These are phyloP conservation scores for Stephanodiscus minutulus DNA, from an alignment of 108 stramenopile genomes.

Conservation along the genomic window DNA sequence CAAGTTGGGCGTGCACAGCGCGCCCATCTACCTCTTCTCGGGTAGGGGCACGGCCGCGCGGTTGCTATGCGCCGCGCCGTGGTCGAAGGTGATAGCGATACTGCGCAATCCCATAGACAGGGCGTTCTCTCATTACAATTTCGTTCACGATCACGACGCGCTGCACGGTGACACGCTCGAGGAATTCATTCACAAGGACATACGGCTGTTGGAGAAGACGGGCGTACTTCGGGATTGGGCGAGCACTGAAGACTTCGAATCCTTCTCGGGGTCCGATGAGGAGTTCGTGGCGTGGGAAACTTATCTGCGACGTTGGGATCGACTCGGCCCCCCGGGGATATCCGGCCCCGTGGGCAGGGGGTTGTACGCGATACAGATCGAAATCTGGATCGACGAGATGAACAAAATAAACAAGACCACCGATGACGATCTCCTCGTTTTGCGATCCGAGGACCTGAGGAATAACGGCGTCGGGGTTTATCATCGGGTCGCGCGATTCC, in stretches of 20 bases:
- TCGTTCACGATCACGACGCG: background rate
- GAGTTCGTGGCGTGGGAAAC: slow-evolving; percentile 24
- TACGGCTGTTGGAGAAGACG: slow-evolving; percentile 7
- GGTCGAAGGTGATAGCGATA: slow-evolving; percentile 30
- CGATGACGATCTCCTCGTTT: slow-evolving; percentile 12
- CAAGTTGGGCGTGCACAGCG: slow-evolving; percentile 23
- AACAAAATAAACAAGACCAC: slow-evolving; percentile 14
- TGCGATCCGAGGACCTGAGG: slow-evolving; percentile 23
- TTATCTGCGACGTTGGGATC: background rate
- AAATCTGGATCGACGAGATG: slow-evolving; percentile 32
- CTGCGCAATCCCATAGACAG: slow-evolving; percentile 26
- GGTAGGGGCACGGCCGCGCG: slow-evolving; percentile 15
- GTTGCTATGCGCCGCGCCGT: slow-evolving; percentile 27
- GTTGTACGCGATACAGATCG: slow-evolving; percentile 28
- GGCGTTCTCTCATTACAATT: slow-evolving; percentile 32
- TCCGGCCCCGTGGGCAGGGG: slow-evolving; percentile 31
- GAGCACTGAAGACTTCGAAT: slow-evolving; percentile 3
- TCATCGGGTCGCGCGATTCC: slow-evolving; percentile 20
- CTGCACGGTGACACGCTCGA: background rate
- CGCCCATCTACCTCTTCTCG: slow-evolving; percentile 24
- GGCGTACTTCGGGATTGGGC: slow-evolving; percentile 20
- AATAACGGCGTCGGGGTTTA: slow-evolving; percentile 9
- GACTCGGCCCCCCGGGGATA: background rate
- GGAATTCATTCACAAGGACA: slow-evolving; percentile 10
- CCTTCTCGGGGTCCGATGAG: slow-evolving; percentile 12